These are phyloP conservation scores for Agaricales sp. DNA, from an alignment of 1,284 basidiomycete genomes.

Conservation along the genomic window DNA sequence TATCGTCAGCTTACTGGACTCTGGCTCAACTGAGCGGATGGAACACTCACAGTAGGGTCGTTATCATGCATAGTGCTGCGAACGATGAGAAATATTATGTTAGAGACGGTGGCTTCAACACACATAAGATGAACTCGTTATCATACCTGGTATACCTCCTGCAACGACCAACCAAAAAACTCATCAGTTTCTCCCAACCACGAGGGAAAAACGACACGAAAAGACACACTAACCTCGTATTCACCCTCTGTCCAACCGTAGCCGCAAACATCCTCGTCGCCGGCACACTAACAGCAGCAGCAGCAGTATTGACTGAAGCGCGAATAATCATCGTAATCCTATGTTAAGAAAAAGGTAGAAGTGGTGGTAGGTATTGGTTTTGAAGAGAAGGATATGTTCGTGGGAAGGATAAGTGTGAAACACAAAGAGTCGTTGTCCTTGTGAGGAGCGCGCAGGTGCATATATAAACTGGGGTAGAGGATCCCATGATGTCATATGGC, in stretches of 20 bases:
- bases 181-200: neutral
- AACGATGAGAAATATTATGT: neutral
- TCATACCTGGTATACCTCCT: neutral
- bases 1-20: neutral
- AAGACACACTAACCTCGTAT: neutral
- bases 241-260: neutral
- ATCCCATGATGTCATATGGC: no score
- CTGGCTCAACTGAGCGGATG: neutral
- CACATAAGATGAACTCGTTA: neutral
- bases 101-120: neutral
- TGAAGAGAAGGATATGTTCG: no score
- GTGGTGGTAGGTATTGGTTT: no score
- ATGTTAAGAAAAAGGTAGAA: neutral
- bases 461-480: no score
- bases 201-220: neutral
- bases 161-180: neutral
- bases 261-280: neutral
- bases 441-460: no score
- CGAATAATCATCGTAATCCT: neutral
- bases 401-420: no score
- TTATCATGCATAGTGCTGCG: slow-evolving; percentile 33
- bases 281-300: neutral
- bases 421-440: no score
- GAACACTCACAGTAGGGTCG: slow-evolving; percentile 27
- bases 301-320: neutral